Base-by-base conservation (phyloP, 805 yeast species). In the Candida caryicola region DNA sequence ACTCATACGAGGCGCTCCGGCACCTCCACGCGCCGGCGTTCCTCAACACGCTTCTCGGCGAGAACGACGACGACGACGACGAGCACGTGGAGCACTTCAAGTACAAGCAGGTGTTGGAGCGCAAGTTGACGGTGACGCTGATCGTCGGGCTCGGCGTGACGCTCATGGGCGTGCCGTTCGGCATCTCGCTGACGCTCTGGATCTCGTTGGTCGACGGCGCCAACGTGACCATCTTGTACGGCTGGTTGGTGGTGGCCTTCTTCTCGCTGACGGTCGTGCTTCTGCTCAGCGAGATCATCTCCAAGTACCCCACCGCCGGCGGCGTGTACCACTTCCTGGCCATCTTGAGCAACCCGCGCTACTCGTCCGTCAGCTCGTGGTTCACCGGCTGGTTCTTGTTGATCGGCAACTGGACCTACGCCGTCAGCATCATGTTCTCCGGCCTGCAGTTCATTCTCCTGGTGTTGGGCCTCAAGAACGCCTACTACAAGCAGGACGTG, bases 121-220 rank as follows among this genome's bases (percentile, higher is more conserved):
- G 87, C 48, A 79, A 82, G 44, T 69, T 85, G 39, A 80, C 86
- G 0, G 81, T 82, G 8, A 66, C 79, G 1, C 81, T 90, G 0
- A 77, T 85, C 31, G 76, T 85, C 16, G 95, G 93, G 3, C 63
- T 85, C 17, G 91, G 93, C 0, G 84, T 85, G 55, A 79, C 89
- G 1, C 62, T 85, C 23, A 83, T 85, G 90, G 85, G 87, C 29
- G 90, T 87, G 0, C 91, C 90, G 0, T 73, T 84, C 49, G 89
- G 91, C 1, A 72, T 85, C 49, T 78, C 88, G 7, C 78, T 87
- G 3, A 83, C 89, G 1, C 67, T 85, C 55, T 78, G 82, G 52
- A 81, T 82, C 21, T 83, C 86, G 3, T 62, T 85, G 37, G 71
- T 79, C 7, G 85, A 84, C 59, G 95, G 95, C 6, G 88, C 89